Evolutionary conservation across 306 rosid species (phyloP), one percentile per base, ranked within the genome.

Genomic region (Lotus japonicus): DNA sequence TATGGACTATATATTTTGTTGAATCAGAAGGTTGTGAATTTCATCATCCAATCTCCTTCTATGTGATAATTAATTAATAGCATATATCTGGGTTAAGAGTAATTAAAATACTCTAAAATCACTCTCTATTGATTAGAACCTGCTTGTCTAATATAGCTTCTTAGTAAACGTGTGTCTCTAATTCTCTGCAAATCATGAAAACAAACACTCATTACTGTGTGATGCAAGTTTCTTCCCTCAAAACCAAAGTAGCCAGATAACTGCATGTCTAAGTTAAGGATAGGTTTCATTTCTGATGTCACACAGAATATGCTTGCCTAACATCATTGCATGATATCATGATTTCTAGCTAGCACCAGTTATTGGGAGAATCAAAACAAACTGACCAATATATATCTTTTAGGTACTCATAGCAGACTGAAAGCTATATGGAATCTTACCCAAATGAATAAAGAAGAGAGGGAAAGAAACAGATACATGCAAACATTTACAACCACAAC

Each of bases 341-440:
- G 11, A 38, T 11, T 7, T 31, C 11, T 7, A 38, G 39, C 33
- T 8, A 68, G 36, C 44, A 69, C 35, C 19, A 26, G 70, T 73
- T 15, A 13, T 52, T 17, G 87, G 48, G 66, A 23, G 77, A 77
- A 70, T 80, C 76, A 64, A 77, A 73, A 1, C 54, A 54, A 58
- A 31, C 7, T 63, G 80, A 51, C 67, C 64, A 64, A 55, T 64
- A 46, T 16, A 60, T 69, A 72, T 77, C 68, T 51, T 58, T 71
- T 66, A 57, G 55, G 66, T 68, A 79, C 64, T 60, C 12, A 45
- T 28, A 64, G 78, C 54, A 76, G 75, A 69, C 42, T 73, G 75
- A 83, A 66, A 77, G 76, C 62, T 31, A 55, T 28, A 67, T 59
- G 73, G 74, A 73, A 81, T 81, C 78, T 80, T 71, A 46, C 79